Conservation (phyloP, 139 green algal genomes). For the Chlamydomonas eustigma region DNA sequence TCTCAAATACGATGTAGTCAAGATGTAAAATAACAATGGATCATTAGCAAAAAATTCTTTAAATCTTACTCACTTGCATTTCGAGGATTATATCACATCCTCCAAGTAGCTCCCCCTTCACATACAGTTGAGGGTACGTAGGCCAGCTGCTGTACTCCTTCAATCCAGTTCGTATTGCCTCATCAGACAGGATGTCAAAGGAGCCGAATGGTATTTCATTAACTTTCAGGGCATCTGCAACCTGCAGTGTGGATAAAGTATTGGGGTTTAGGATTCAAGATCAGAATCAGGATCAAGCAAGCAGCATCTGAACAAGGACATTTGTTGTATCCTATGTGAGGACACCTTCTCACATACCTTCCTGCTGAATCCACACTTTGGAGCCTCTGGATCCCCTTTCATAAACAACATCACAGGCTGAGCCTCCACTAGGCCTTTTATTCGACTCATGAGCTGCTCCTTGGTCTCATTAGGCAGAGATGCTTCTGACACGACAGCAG, state of each 20-base stretch:
- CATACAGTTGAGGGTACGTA: constrained; percentile 81
- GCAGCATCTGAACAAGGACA: not conserved
- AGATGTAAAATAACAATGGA: too few relatives aligned
- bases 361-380: constrained; percentile 85
- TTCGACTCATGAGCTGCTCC: constrained; percentile 28
- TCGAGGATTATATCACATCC: constrained; percentile 78
- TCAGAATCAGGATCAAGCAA: not conserved
- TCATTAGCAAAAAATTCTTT: too few relatives aligned
- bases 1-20: too few relatives aligned
- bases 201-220: constrained; percentile 51
- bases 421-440: constrained; percentile 49
- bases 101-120: constrained; percentile 69
- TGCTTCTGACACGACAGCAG: not conserved
- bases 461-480: not conserved
- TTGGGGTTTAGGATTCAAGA: constrained; percentile 1
- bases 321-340: too few relatives aligned
- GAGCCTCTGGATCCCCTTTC: constrained; percentile 76
- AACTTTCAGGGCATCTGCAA: constrained; percentile 15
- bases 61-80: constrained; percentile 49
- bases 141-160: constrained; percentile 87
- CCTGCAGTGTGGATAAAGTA: not conserved
- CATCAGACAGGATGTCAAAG: constrained; percentile 90
- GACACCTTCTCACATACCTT: too few relatives aligned
- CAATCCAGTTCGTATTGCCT: constrained; percentile 74
- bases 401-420: constrained; percentile 72